Base-by-base conservation (phyloP, 805 yeast genomes). In the Wickerhamomyces chaumierensis region DNA sequence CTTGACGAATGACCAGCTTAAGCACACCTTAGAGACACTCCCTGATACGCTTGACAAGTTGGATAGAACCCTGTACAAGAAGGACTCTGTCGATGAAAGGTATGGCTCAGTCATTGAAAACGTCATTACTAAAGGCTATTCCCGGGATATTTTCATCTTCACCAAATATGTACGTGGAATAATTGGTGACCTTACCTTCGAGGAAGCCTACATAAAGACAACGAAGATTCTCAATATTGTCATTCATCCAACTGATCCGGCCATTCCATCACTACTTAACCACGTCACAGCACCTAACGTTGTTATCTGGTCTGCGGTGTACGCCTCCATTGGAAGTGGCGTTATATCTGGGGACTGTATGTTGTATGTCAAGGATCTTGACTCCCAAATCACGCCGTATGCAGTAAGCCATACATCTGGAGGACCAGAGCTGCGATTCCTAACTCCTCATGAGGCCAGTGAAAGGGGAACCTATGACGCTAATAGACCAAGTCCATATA, bases 211-310 rank as follows among this genome's bases (percentile, higher is more conserved):
- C 53, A 65, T 79, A 42, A 74, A 72, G 44, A 81, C 95, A 0
- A 88, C 82, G 34, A 73, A 83, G 47, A 76, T 85, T 1, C 66
- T 90, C 37, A 92, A 90, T 56, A 78, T 92, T 35, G 80, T 87
- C 2, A 81, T 90, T 2, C 86, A 86, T 57, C 94, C 96, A 2
- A 75, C 82, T 0, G 76, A 77, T 47, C 71, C 70, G 25, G 68
- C 79, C 3, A 69, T 82, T 8, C 92, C 94, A 1, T 69, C 78
- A 1, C 63, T 88, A 36, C 62, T 88, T 45, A 92, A 92, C 59
- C 87, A 90, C 56, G 78, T 92, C 23, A 86, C 96, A 0, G 78
- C 96, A 0, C 98, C 98, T 1, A 88, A 90, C 57, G 88, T 87
- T 11, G 71, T 88, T 7, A 81, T 90, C 13, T 71, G 92, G 72